These are phyloP conservation scores for Pseudocercospora fuligena DNA, from an alignment of 2,329 filamentous ascomycete genomes.

Conservation along the genomic window DNA sequence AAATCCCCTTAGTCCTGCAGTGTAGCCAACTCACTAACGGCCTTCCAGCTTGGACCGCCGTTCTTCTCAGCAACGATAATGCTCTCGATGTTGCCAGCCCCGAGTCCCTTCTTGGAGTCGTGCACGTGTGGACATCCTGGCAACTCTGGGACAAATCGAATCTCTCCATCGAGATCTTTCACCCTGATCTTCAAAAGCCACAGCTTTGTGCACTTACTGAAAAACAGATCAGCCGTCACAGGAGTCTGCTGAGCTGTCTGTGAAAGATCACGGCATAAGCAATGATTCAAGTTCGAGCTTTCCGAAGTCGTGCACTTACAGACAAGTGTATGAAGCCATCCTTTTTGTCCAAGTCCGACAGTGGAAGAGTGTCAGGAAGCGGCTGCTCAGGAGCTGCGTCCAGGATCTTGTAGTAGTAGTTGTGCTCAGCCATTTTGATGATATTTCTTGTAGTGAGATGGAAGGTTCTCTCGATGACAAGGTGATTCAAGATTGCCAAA, in stretches of 20 bases:
- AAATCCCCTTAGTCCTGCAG: conserved; percentile 9
- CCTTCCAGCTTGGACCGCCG: conserved; percentile 16
- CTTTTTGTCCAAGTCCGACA: conserved; percentile 32
- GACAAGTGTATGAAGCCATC: conserved; percentile 34
- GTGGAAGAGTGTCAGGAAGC: conserved; percentile 32
- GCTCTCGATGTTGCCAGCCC: conserved; percentile 31
- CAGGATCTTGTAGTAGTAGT: conserved; percentile 40
- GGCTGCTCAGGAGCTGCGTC: conserved; percentile 29
- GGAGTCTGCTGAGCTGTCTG: conserved; percentile 36
- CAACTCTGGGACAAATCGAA: conserved; percentile 27
- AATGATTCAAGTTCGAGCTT: neutral
- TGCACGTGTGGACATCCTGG: conserved; percentile 35
- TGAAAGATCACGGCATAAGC: neutral
- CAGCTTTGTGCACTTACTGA: conserved; percentile 26
- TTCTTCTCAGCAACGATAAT: conserved; percentile 32
- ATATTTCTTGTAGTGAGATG: neutral
- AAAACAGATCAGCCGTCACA: conserved; percentile 37
- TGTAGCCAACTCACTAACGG: conserved; percentile 17
- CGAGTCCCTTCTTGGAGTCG: conserved; percentile 29
- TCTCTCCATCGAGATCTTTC: conserved; percentile 30
- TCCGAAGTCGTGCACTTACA: neutral
- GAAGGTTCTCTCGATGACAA: neutral
- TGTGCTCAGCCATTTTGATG: conserved; percentile 23
- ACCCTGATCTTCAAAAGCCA: conserved; percentile 35
- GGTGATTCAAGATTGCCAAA: too few relatives aligned